Evolutionary conservation across 768 basidiomycete genomes (phyloP), one percentile per base, ranked within the genome.

Genomic region (Boletus rubroflammeus): DNA sequence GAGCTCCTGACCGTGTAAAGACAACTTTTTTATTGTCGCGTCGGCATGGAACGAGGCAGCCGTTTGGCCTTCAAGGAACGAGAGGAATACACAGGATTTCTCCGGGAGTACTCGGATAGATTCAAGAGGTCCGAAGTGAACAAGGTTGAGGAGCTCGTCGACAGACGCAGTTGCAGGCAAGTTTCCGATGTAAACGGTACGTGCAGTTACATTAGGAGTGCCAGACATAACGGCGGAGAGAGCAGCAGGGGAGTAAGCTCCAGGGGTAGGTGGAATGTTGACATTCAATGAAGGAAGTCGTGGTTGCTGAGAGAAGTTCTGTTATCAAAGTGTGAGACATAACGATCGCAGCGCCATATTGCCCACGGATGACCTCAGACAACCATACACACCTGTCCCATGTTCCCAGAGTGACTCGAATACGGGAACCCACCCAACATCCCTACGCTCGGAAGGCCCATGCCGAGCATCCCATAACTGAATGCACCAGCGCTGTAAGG

Each of bases 1-100:
- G 64, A 99, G 85, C 71, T 98, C 97, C 69, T 97, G 93, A 3
- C 89, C 91, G 67, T 98, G 96, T 14, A 99, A 78, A 19, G 89
- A 74, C 57, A 98, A 75, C 71, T 97, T 98, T 77, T 97, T 94
- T 69, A 98, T 86, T 31, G 88, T 86, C 1, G 96, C 96, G 65
- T 98, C 97, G 36, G 96, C 95, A 65, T 96, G 92, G 81, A 99
- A 99, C 0, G 93, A 94, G 0, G 93, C 91, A 9, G 97, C 94
- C 6, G 91, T 97, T 28, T 84, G 78, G 21, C 88, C 88, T 54
- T 99, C 95, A 51, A 99, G 81, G 85, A 98, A 99, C 28, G 94
- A 97, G 53, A 99, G 83, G 79, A 99, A 99, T 48, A 97, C 94
- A 71, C 97, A 98, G 2, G 88, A 90, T 71, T 98, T 98, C 70